These are phyloP conservation scores for Peronospora destructor DNA, from an alignment of 352 stramenopile genomes.

Conservation along the genomic window DNA sequence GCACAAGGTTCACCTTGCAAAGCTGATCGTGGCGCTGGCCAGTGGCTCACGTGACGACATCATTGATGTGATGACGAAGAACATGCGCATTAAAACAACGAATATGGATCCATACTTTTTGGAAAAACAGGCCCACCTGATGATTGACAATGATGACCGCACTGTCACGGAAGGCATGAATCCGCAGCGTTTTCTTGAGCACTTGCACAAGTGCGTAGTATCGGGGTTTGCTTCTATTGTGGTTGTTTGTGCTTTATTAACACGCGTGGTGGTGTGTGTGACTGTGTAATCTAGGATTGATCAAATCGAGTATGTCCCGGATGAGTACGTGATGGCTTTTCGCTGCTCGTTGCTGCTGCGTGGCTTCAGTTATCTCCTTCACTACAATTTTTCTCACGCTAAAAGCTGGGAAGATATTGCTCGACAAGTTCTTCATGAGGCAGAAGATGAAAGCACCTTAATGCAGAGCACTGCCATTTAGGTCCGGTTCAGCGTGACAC, in stretches of 20 bases:
- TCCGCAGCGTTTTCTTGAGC: conserved; percentile 78
- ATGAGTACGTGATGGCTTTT: conserved; percentile 87
- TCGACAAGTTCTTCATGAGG: conserved; percentile 52
- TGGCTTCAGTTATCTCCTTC: conserved; percentile 77
- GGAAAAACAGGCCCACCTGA: conserved; percentile 75
- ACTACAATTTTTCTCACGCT: conserved; percentile 84
- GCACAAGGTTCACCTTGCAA: conserved; percentile 63
- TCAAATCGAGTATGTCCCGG: conserved; percentile 70
- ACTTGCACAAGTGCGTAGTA: conserved; percentile 62
- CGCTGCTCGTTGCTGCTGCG: conserved; percentile 77
- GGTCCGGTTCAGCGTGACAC: background rate
- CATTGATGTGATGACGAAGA: conserved; percentile 59
- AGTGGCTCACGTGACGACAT: conserved; percentile 69
- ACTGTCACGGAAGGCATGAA: conserved; percentile 80
- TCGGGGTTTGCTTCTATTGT: background rate
- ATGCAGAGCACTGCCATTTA: background rate
- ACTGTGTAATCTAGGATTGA: conserved; percentile 44
- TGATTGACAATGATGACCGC: conserved; percentile 84
- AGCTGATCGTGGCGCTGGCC: conserved; percentile 78
- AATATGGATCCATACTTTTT: conserved; percentile 79
- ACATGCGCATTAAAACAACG: conserved; percentile 70
- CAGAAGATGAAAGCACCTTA: conserved; percentile 13
- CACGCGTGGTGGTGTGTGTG: background rate
- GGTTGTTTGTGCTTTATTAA: conserved; percentile 3
- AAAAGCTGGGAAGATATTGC: conserved; percentile 72